Evolutionary conservation across 106 monocot genomes (phyloP).

Genomic region (Allium cepa): DNA sequence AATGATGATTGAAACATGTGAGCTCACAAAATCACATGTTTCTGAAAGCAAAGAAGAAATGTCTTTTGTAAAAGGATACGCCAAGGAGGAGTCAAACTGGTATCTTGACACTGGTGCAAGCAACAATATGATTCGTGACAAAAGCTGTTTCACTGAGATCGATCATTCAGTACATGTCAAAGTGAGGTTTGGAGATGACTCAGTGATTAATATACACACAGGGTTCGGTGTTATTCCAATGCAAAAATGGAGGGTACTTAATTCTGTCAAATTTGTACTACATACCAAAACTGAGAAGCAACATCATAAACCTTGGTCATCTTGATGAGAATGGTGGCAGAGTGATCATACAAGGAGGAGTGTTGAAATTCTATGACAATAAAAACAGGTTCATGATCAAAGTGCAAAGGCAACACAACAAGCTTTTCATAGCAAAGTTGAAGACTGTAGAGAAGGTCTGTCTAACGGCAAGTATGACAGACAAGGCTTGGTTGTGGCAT

Average conservation of each 20-base stretch:
- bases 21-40: background rate
- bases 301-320: conserved; percentile 5
- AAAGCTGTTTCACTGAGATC: background rate
- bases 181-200: conserved; percentile 3
- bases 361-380: background rate
- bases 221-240: background rate
- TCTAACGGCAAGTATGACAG: background rate
- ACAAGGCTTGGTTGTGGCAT: background rate
- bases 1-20: background rate
- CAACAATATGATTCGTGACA: background rate
- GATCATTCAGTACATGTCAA: background rate
- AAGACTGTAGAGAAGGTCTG: background rate
- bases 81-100: background rate
- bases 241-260: background rate
- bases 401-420: background rate
- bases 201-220: background rate
- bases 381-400: background rate
- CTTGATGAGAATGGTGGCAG: background rate
- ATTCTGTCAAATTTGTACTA: conserved; percentile 1
- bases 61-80: background rate
- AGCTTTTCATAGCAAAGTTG: background rate
- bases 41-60: background rate
- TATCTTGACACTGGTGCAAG: background rate
- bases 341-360: background rate
- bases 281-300: background rate